Base-by-base conservation (phyloP, 2,329 filamentous ascomycete genomes). In the Pseudogymnoascus sp. region DNA sequence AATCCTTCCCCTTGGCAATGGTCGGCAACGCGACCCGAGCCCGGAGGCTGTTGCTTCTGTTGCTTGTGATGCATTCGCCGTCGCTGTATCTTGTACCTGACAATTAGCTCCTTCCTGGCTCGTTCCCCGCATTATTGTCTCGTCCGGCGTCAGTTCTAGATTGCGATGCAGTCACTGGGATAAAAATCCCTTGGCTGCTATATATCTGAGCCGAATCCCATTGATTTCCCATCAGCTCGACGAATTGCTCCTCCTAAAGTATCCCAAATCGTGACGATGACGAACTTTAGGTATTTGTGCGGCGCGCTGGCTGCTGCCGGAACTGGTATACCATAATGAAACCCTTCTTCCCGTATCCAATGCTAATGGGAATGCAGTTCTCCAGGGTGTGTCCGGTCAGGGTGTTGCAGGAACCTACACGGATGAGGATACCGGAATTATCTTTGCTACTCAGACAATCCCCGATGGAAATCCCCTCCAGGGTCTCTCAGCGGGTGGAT, bases 391-490 rank as follows among this genome's bases (percentile, higher is more conserved):
- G 19, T 56, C 46, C n/a, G 46, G 26, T 19, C 46, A 56, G n/a
- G 46, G 46, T 33, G 29, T 33, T 56, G 26, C 26, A 64, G 69
- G 70, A 44, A 62, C 50, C 26, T 81, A 77, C 67, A 78, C 75
- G 9, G 79, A 82, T 60, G 71, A 75, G 44, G 75, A 76, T 35
- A 82, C 82, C 5, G 80, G 80, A 23, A 84, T 85, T 67, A 75
- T 72, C 31, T 84, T 85, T 72, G 79, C 80, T 68, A 80, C 80
- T 46, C 83, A 78, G 71, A 76, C 72, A 11, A 77, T 80, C 35
- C 68, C 72, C 33, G 72, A 75, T 62, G 46, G 46, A 33, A 31
- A 17, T 4, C 26, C 46, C 2, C 4, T 7, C n/a, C 29, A 31
- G 11, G 73, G 73, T 3, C 72, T 76, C 10, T 76, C 77, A 15